Evolutionary conservation across 768 basidiomycete genomes (phyloP), one percentile per base, ranked within the genome.

Genomic region (Gymnopilus dilepis): DNA sequence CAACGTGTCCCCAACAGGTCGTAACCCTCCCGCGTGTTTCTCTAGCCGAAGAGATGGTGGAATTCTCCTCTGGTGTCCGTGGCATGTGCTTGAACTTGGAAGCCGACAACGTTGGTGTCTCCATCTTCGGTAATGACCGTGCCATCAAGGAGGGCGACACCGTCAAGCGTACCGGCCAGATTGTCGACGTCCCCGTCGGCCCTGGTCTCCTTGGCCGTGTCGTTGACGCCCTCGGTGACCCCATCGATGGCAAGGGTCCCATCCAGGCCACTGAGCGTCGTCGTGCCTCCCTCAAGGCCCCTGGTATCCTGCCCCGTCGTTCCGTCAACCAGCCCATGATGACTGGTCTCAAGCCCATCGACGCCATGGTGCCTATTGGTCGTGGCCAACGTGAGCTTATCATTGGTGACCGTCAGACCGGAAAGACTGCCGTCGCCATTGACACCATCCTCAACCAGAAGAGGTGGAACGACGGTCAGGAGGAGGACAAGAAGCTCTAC

Each of bases 81-180:
- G 97, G 97, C 86, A 99, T 99, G 97, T 98, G 96, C 80, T 81
- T 99, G 80, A 99, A 99, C 92, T 91, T 99, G 89, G 97, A 99
- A 83, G 95, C 97, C 81, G 97, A 99, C 90, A 98, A 98, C 73
- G 97, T 99, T 85, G 97, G 97, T 94, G 95, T 99, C 74, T 95
- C 97, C 84, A 96, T 99, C 84, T 99, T 99, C 86, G 92, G 91
- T 87, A 92, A 91, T 75, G 92, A 94, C 80, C 93, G 93, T 86
- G 87, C 91, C 84, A 99, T 99, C 88, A 96, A 96, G 87, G 97
- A 99, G 82, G 97, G 97, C 72, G 97, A 99, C 83, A 96, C 97
- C 69, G 97, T 99, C 86, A 99, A 97, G 86, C 95, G 97, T 78
- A 99, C 97, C 67, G 97, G 97, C 72, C 94, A 97, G 80, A 99